These are phyloP conservation scores for Suillus alpinus DNA, from an alignment of 768 basidiomycete species.

Conservation along the genomic window DNA sequence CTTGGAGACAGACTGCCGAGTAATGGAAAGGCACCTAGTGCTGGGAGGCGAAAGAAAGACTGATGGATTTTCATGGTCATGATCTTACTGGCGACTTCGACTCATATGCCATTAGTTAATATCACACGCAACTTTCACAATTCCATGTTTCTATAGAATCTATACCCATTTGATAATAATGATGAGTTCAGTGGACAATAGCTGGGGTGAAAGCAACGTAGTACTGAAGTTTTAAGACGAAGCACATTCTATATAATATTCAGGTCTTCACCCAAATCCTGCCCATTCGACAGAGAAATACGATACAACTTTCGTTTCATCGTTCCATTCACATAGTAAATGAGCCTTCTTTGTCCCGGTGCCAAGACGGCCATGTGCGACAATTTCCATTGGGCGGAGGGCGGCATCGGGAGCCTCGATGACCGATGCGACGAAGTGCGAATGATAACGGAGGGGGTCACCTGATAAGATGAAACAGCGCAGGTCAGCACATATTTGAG, in stretches of 20 bases:
- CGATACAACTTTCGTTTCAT: slow-evolving; percentile 58
- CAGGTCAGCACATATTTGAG: slow-evolving; percentile 8
- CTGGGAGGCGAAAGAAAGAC: slow-evolving; percentile 46
- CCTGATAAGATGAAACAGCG: slow-evolving; percentile 42
- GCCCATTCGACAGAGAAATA: slow-evolving; percentile 90
- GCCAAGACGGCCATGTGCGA: slow-evolving; percentile 92
- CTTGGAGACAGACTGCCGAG: slow-evolving; percentile 10
- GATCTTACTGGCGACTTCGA: too few relatives aligned
- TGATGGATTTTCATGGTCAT: slow-evolving; percentile 23
- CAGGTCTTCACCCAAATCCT: slow-evolving; percentile 60
- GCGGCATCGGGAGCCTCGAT: slow-evolving; percentile 56
- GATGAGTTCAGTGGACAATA: background rate
- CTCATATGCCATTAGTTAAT: background rate
- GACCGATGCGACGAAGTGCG: slow-evolving; percentile 89
- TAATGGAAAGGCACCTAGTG: slow-evolving; percentile 23
- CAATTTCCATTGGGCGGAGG: slow-evolving; percentile 87
- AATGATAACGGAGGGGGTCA: slow-evolving; percentile 94
- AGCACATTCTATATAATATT: background rate
- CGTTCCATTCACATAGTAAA: slow-evolving; percentile 86
- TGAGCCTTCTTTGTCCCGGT: slow-evolving; percentile 98
- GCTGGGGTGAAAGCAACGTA: background rate
- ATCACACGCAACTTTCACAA: background rate
- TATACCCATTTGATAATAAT: background rate
- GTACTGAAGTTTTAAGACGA: background rate
- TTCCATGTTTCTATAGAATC: background rate